A percentile compares a stretch with the other conserved stretches of the same genome.
These are phyloP conservation scores for Isatis tinctoria DNA, from an alignment of 345 rosid species.

Conservation along the genomic window DNA sequence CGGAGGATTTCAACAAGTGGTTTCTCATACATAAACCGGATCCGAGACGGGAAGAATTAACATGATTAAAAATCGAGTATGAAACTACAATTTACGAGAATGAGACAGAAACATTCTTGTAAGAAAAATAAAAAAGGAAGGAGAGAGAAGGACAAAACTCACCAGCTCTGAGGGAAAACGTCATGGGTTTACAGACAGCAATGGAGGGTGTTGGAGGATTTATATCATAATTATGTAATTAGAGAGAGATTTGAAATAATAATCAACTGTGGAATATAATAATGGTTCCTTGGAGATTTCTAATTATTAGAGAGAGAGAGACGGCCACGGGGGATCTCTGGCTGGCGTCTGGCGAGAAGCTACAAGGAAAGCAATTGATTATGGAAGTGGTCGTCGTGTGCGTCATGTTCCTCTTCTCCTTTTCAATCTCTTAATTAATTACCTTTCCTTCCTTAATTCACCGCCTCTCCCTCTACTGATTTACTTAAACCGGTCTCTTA, in stretches of 20 bases:
- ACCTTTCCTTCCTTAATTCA: not conserved
- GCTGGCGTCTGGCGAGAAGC: conserved; percentile 12
- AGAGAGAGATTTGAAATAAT: not conserved
- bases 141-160: conserved; percentile 11
- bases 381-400: conserved; percentile 26
- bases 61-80: not conserved
- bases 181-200: conserved; percentile 19
- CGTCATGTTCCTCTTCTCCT: conserved; percentile 24
- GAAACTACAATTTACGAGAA: not conserved
- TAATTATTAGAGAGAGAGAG: conserved; percentile 25
- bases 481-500: no score
- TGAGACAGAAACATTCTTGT: not conserved
- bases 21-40: not conserved
- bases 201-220: not conserved
- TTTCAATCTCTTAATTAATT: not conserved
- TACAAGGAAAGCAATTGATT: not conserved
- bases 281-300: not conserved
- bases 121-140: not conserved
- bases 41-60: not conserved
- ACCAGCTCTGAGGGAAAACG: conserved; percentile 18
- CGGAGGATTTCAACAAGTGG: not conserved
- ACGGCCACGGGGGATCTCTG: conserved; percentile 15
- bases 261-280: not conserved
- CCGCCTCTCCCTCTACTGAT: conserved; percentile 9
- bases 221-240: not conserved